These are phyloP conservation scores for Cutaneotrichosporon mucoides DNA, from an alignment of 1,284 basidiomycete species.

Conservation along the genomic window DNA sequence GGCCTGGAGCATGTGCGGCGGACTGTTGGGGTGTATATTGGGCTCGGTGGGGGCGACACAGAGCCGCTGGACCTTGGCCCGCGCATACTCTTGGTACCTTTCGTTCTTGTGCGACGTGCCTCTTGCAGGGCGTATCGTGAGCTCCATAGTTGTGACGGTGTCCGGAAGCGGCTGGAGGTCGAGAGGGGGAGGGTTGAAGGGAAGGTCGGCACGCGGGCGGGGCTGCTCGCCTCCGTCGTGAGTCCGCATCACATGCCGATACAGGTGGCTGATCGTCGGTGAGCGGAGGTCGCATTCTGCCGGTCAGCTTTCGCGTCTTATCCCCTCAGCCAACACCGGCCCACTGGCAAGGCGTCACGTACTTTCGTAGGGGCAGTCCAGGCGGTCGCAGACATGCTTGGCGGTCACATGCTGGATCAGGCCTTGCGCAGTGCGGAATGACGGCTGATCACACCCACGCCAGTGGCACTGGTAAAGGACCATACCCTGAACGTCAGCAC, in stretches of 20 bases:
- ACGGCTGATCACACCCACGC: slow-evolving; percentile 32
- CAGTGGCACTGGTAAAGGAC: slow-evolving; percentile 29
- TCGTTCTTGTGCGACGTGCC: slow-evolving; percentile 14
- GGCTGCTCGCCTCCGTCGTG: slow-evolving; percentile 19
- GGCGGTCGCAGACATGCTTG: slow-evolving; percentile 26
- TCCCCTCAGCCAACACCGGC: not conserved
- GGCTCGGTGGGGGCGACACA: slow-evolving; percentile 29
- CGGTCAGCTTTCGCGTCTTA: not conserved
- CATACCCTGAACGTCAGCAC: not conserved
- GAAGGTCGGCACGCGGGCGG: slow-evolving; percentile 21
- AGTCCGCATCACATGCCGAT: slow-evolving; percentile 29
- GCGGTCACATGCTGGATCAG: slow-evolving; percentile 35
- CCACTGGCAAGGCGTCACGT: too few species aligned
- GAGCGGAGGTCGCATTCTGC: slow-evolving; percentile 25
- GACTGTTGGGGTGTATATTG: slow-evolving; percentile 27
- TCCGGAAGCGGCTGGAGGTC: slow-evolving; percentile 13
- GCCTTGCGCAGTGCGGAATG: slow-evolving; percentile 21
- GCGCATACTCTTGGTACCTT: slow-evolving; percentile 15
- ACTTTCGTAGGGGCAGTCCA: slow-evolving; percentile 30
- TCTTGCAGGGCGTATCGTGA: slow-evolving; percentile 23
- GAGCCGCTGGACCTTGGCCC: slow-evolving; percentile 18
- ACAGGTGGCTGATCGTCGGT: slow-evolving; percentile 31
- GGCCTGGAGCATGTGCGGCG: slow-evolving; percentile 29
- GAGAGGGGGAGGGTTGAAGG: slow-evolving; percentile 3
- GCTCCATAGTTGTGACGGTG: slow-evolving; percentile 20